phyloP scores from a whole-genome alignment of 176 grass and related monocot genomes.

The Thalia dealbata region DNA sequence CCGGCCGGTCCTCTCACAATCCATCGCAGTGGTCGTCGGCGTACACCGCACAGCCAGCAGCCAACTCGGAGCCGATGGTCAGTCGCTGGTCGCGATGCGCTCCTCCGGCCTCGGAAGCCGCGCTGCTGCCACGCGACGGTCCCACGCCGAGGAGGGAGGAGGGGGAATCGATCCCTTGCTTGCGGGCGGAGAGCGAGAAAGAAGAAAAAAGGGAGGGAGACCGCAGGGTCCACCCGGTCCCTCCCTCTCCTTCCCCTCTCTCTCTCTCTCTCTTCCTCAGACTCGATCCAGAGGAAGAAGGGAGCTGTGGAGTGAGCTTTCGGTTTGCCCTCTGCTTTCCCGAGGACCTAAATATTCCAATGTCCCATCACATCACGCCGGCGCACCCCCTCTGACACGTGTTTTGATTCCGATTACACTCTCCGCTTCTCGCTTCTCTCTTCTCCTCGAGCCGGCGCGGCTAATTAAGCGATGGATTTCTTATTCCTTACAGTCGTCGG shows the following conservation, averaged over 20 bases:
- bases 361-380: constrained; percentile 32
- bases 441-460: constrained; percentile 1
- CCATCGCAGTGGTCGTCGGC: too few species aligned
- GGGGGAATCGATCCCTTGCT: constrained; percentile 73
- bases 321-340: constrained; percentile 42
- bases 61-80: too few species aligned
- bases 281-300: neutral
- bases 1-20: too few species aligned
- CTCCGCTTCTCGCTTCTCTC: constrained; percentile 24
- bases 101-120: neutral
- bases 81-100: too few species aligned
- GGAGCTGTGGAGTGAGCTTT: constrained; percentile 31
- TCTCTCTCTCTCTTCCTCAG: neutral
- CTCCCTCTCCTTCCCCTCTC: neutral
- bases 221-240: constrained; percentile 33
- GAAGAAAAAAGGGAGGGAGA: constrained; percentile 13
- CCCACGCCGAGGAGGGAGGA: constrained; percentile 7
- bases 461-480: neutral
- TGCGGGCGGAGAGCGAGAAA: constrained; percentile 29
- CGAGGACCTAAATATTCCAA: constrained; percentile 54
- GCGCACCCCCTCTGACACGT: constrained; percentile 6
- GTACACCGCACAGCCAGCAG: too few species aligned
- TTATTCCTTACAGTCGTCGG: too few species aligned
- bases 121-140: neutral
- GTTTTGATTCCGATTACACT: neutral